Evolutionary conservation across 225 moss, liverwort and hornwort species (phyloP).

Genomic region (Straminergon stramineum): DNA sequence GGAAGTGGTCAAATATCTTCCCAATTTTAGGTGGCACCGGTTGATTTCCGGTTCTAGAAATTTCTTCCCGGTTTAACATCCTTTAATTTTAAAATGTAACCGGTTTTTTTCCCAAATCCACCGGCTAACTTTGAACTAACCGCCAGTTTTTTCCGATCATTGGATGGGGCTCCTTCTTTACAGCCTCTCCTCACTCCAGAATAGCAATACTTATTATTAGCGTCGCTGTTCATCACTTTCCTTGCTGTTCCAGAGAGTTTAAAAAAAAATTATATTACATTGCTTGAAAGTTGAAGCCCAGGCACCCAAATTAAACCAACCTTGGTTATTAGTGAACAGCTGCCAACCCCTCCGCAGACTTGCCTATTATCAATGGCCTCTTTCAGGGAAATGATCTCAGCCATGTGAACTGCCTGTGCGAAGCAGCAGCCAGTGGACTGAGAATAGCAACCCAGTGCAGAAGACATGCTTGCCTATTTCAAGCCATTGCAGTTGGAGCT

Average conservation of each 20-base stretch:
- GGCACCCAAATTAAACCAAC: neutral
- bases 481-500: neutral
- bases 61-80: no score
- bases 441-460: neutral
- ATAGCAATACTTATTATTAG: neutral
- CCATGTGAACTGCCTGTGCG: neutral
- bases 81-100: no score
- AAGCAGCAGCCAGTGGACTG: neutral
- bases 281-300: no score
- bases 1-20: no score
- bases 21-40: no score
- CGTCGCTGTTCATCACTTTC: neutral
- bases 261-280: neutral
- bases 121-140: no score
- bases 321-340: no score
- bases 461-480: neutral
- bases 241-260: neutral
- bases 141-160: no score
- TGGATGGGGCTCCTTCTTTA: neutral
- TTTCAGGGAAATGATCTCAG: neutral
- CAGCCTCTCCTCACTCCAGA: neutral
- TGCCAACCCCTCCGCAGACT: neutral
- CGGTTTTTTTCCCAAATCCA: no score
- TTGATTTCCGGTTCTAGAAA: no score
- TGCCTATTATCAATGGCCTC: neutral